Conservation (phyloP, 208 protist species). For the Blastocrithidia nonstop region DNA sequence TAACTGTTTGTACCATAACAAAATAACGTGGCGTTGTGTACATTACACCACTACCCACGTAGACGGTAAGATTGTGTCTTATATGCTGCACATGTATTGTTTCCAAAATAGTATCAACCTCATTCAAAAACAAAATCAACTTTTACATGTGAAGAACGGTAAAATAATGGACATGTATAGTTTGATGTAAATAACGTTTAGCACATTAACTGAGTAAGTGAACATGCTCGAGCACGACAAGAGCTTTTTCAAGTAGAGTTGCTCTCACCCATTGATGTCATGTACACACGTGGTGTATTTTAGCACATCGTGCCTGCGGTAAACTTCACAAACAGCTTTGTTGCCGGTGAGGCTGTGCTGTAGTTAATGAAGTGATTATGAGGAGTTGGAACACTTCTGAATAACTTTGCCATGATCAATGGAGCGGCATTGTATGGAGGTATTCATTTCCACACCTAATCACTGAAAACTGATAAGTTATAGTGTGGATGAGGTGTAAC, state of each 20-base stretch:
- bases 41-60: slow-evolving; percentile 89
- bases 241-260: slow-evolving; percentile 84
- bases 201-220: slow-evolving; percentile 84
- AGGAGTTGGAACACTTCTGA: slow-evolving; percentile 31
- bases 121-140: no score
- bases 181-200: slow-evolving; percentile 81
- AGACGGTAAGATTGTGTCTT: slow-evolving; percentile 94
- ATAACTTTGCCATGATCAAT: slow-evolving; percentile 92
- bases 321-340: slow-evolving; percentile 95
- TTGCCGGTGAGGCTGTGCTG: slow-evolving; percentile 85
- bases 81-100: slow-evolving; percentile 74
- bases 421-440: slow-evolving; percentile 28
- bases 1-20: slow-evolving; percentile 70
- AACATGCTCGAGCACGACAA: slow-evolving; percentile 72
- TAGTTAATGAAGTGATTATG: slow-evolving; percentile 91
- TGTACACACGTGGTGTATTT: slow-evolving; percentile 88
- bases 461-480: slow-evolving; percentile 7
- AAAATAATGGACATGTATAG: slow-evolving; percentile 4
- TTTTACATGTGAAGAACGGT: no score
- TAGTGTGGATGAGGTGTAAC: slow-evolving; percentile 7
- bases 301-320: slow-evolving; percentile 99
- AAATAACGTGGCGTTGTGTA: slow-evolving; percentile 89
- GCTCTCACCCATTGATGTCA: slow-evolving; percentile 52
- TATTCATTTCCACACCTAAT: slow-evolving; percentile 9
- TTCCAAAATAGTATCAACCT: slow-evolving; percentile 21